Base-by-base conservation (phyloP, 495 filamentous ascomycete species). In the Aspergillus nanangensis region DNA sequence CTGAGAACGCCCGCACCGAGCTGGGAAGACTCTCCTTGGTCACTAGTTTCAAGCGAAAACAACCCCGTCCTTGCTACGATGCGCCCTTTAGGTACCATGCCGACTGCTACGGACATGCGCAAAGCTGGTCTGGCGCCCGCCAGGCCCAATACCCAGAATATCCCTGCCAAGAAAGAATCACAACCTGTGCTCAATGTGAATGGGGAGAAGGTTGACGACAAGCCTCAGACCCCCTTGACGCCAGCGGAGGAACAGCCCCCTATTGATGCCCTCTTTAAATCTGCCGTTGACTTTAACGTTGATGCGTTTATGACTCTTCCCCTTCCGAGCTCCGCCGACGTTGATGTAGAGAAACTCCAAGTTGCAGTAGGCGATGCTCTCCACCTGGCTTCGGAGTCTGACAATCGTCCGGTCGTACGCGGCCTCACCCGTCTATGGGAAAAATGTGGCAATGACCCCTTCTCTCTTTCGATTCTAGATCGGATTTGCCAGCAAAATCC, bases 1-100 rank as follows among this genome's bases (percentile, higher is more conserved):
- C 52, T 84, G 29, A 77, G 81, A 51, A 66, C 72, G 21, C 82
- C 85, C 49, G 64, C 61, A 20, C 78, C 88, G 2, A 88, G 83
- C 50, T 92, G 81, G 60, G 72, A 78, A 61, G 88, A 92, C 45
- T 75, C 71, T 14, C 60, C 63, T n/a, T 61, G 61, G 59, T 65
- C 60, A 21, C 50, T 22, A 18, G 52, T 59, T n/a, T 63, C 47
- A 17, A 56, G 40, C 36, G 50, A 52, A n/a, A 18, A 24, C 10
- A 66, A 66, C 44, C 51, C 56, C 20, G 52, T 62, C 4, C 50
- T 66, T 18, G 40, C 50, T 15, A 60, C 57, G 11, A 66, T 66
- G 63, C 58, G 58, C 17, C 60, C 63, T 3, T 38, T 66, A 14
- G 63, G 63, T 13, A 24, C 49, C 27, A 53, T 55, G 47, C 63